Conservation (phyloP, 164 flowering plant species). For the Aristolochia californica region DNA sequence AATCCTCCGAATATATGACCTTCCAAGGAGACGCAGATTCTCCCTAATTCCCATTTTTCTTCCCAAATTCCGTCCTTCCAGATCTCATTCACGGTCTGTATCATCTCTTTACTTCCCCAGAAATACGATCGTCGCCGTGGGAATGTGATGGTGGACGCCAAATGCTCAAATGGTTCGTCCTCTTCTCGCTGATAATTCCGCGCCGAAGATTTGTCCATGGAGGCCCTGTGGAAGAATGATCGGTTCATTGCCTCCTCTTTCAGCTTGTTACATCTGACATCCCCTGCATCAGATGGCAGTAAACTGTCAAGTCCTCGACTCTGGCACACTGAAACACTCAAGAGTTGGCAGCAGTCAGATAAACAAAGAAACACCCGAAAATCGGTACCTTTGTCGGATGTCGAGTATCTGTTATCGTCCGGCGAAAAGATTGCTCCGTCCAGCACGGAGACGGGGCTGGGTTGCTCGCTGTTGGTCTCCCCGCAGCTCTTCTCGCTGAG, state of each 20-base stretch:
- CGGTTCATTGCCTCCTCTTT: slow-evolving; percentile 17
- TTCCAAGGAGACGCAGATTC: slow-evolving; percentile 51
- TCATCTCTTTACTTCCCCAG: slow-evolving; percentile 41
- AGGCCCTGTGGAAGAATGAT: slow-evolving; percentile 15
- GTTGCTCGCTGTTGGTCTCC: slow-evolving; percentile 27
- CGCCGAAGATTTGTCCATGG: slow-evolving; percentile 7
- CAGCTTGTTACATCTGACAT: slow-evolving; percentile 7
- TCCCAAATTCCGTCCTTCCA: slow-evolving; percentile 50
- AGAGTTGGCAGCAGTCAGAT: neutral
- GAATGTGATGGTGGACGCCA: neutral
- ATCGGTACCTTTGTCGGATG: slow-evolving; percentile 9
- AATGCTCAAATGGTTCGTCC: neutral
- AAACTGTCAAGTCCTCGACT: neutral
- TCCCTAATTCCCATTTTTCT: slow-evolving; percentile 46
- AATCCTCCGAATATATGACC: slow-evolving; percentile 45
- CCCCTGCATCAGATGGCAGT: neutral
- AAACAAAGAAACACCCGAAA: neutral
- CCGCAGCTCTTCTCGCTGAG: slow-evolving; percentile 9
- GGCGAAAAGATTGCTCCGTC: slow-evolving; percentile 15
- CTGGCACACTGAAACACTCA: too few species aligned
- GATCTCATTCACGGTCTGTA: slow-evolving; percentile 46
- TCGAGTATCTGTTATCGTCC: neutral
- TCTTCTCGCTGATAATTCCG: neutral
- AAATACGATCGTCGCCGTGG: slow-evolving; percentile 1
- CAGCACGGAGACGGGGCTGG: slow-evolving; percentile 56